Percentiles rank a stretch among this genome's conserved stretches.
Conservation (phyloP, 495 filamentous ascomycete genomes). For the Acidomyces sp. region DNA sequence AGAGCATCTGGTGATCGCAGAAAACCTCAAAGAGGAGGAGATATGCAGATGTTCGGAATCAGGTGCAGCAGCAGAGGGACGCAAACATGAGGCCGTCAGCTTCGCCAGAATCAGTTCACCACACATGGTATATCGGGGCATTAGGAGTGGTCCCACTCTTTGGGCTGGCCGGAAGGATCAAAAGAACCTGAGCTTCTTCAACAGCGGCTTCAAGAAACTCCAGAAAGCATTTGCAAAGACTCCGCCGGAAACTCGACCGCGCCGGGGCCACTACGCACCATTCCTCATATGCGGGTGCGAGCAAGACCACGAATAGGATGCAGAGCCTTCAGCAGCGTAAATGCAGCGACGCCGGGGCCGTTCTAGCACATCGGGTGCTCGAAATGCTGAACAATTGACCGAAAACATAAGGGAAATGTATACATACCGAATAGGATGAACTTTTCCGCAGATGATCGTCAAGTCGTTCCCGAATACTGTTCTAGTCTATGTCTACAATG, state of each 20-base stretch:
- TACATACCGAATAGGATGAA: slow-evolving; percentile 2
- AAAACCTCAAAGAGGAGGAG: background rate
- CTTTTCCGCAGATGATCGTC: slow-evolving; percentile 7
- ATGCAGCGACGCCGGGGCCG: background rate
- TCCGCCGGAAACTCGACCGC: too few species aligned
- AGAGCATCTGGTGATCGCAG: too few species aligned
- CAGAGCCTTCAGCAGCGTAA: background rate
- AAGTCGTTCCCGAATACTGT: slow-evolving; percentile 3
- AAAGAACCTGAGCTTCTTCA: background rate
- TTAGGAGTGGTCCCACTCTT: too few species aligned
- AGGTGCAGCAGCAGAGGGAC: background rate
- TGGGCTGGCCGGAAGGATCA: too few species aligned
- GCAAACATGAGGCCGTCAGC: background rate
- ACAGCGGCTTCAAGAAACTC: background rate
- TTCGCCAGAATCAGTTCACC: background rate
- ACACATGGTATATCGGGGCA: too few species aligned
- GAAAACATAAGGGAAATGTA: background rate
- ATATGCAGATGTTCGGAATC: background rate
- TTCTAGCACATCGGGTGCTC: background rate
- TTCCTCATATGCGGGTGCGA: too few species aligned
- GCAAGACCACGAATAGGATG: background rate
- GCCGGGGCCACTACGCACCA: too few species aligned
- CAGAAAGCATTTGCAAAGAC: too few species aligned
- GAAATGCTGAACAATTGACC: background rate
- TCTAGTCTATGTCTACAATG: slow-evolving; percentile 15